Evolutionary conservation across 2,329 filamentous ascomycete species (phyloP), one percentile per base, ranked within the genome.

Genomic region (Ascochyta viciae-villosae): DNA sequence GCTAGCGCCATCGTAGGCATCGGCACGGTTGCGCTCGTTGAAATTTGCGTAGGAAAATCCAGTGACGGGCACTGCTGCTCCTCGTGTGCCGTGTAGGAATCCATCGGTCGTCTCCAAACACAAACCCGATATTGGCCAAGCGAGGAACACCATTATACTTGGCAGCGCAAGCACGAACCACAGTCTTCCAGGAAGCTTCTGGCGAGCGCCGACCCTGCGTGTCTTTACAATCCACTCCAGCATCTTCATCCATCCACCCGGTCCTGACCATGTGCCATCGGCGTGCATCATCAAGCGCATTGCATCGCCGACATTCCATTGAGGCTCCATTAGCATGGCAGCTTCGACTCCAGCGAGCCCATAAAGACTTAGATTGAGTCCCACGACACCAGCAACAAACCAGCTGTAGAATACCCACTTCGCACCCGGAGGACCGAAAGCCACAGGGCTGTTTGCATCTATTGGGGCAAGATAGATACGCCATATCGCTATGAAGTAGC

Each of bases 271-370:
- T 0, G 54, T 61, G 1, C 37, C 41, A n/a, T 58, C 51, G 7
- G 54, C 54, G 46, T 61, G 58, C 48, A 61, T 40, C 54, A 54
- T 58, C 7, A 61, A 27, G 4, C 48, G 50, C 51, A 50, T 61
- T 0, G 43, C 54, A 43, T 58, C 38, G 4, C 48, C 45, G 3
- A 54, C 54, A 10, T 56, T 38, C 54, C 58, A 61, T 2, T 15
- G 22, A 9, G 51, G 44, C 23, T 61, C 54, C 58, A 58, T 56
- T 3, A 61, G 23, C 54, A 58, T 58, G 4, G 23, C 51, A 24
- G 58, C 54, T 41, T 61, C 58, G 2, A 51, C 45, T 1, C 58
- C 58, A 29, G 47, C 47, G 1, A 61, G 40, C 3, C 58, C 54
- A n/a, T 56, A 58, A 4, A 55, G 37, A 16, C 54, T 61, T 10